Evolutionary conservation across 305 asterid species (phyloP), one percentile per base, ranked within the genome.

Genomic region (Solanum chacoense): DNA sequence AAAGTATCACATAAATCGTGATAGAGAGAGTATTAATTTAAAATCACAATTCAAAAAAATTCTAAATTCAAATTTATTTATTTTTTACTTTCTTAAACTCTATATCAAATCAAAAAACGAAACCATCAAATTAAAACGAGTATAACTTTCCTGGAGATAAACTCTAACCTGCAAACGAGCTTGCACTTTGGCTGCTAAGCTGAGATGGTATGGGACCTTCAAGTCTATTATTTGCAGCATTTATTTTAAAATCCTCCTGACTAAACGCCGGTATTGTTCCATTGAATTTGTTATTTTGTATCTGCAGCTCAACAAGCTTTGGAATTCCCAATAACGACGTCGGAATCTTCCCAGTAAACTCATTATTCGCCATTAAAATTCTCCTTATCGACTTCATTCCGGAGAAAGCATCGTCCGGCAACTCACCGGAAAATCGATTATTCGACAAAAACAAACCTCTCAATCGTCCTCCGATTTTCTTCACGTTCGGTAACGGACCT

Each of bases 221-320:
- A 78, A 96, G 96, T 89, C 73, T 87, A 88, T 96, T 96, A 20
- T 93, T 87, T 2, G 96, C 88, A 37, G 95, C 90, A 71, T 95
- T 90, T 22, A 91, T 94, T 0, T 8, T 45, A 87, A 95, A 88
- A 88, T 72, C 84, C 80, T 38, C 38, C 92, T 93, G 99, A 92
- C 87, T 65, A 92, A 96, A 93, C 36, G 93, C 94, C 1, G 97
- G 99, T 79, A 96, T 93, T 4, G 65, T 45, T 14, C 99, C 98
- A 2, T 36, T 59, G 32, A 96, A 94, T 92, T 42, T 84, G n/a
- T 96, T 96, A 20, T 93, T 87, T 92, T 94, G 95, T 71, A 95
- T 73, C 90, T 93, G 90, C 89, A 96, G 73, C 36, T 88, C 88
- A 86, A 55, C 91, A 80, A 96, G 92, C 85, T 74, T 91, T 0